These are phyloP conservation scores for Alternaria incomplexa DNA, from an alignment of 2,329 filamentous ascomycete genomes.

Conservation along the genomic window DNA sequence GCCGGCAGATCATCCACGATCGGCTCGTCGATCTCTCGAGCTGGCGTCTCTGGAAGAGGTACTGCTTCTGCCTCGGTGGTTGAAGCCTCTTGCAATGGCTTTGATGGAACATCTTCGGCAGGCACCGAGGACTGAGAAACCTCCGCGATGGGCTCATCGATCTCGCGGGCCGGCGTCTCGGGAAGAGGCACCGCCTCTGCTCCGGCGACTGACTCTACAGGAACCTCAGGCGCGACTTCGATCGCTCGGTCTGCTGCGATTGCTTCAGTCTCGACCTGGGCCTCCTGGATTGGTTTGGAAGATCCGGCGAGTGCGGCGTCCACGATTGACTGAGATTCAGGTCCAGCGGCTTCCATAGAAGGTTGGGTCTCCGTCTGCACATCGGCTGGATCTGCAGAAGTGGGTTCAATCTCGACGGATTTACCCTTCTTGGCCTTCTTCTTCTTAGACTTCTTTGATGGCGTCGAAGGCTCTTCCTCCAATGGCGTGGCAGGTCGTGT, in stretches of 20 bases:
- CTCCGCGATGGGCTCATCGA: not conserved
- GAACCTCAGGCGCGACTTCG: not conserved
- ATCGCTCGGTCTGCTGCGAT: not conserved
- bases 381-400: not conserved
- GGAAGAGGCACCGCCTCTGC: not conserved
- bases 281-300: not conserved
- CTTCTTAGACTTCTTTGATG: slow-evolving; percentile 54
- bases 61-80: not conserved
- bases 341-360: not conserved
- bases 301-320: not conserved
- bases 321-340: not conserved
- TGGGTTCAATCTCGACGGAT: slow-evolving; percentile 5
- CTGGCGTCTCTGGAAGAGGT: not conserved
- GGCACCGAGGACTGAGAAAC: not conserved
- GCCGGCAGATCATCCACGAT: slow-evolving; percentile 9
- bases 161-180: not conserved
- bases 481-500: slow-evolving; percentile 1
- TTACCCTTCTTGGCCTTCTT: slow-evolving; percentile 34
- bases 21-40: not conserved
- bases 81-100: not conserved
- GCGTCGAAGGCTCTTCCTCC: slow-evolving; percentile 15
- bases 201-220: not conserved
- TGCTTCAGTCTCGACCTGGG: not conserved
- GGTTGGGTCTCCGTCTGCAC: not conserved
- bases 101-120: not conserved